These are phyloP conservation scores for Saccharomycopsis crataegensis DNA, from an alignment of 1,139 yeast species.

Conservation along the genomic window DNA sequence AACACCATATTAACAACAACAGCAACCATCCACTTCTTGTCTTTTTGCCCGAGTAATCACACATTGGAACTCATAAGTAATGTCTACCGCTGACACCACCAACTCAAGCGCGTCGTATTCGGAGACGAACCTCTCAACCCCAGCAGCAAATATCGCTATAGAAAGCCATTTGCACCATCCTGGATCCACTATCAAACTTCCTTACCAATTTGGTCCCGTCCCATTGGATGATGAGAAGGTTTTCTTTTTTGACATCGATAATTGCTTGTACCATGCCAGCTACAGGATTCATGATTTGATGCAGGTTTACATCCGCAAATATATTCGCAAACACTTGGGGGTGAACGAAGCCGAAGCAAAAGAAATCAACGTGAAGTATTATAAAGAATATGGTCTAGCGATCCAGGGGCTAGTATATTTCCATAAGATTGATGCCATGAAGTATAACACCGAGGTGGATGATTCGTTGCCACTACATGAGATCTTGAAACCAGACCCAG, in stretches of 20 bases:
- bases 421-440: slow-evolving; percentile 80
- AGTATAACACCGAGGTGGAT: slow-evolving; percentile 82
- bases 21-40: no score
- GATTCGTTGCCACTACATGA: slow-evolving; percentile 82
- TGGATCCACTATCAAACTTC: slow-evolving; percentile 11
- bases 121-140: not conserved
- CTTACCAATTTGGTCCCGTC: slow-evolving; percentile 16
- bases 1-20: no score
- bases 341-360: slow-evolving; percentile 73
- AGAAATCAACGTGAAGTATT: slow-evolving; percentile 63
- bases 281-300: slow-evolving; percentile 76
- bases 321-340: slow-evolving; percentile 57
- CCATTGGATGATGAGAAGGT: slow-evolving; percentile 30
- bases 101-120: no score
- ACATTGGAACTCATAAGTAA: no score
- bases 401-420: slow-evolving; percentile 82
- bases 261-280: slow-evolving; percentile 72
- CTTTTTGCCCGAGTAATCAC: no score
- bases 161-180: slow-evolving; percentile 7
- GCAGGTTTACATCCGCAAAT: slow-evolving; percentile 79
- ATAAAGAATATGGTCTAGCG: slow-evolving; percentile 84
- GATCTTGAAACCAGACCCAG: slow-evolving; percentile 54
- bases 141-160: not conserved
- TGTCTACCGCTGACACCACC: no score
- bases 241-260: slow-evolving; percentile 88